These are phyloP conservation scores for Russula sp. DNA, from an alignment of 768 basidiomycete genomes.

Conservation along the genomic window DNA sequence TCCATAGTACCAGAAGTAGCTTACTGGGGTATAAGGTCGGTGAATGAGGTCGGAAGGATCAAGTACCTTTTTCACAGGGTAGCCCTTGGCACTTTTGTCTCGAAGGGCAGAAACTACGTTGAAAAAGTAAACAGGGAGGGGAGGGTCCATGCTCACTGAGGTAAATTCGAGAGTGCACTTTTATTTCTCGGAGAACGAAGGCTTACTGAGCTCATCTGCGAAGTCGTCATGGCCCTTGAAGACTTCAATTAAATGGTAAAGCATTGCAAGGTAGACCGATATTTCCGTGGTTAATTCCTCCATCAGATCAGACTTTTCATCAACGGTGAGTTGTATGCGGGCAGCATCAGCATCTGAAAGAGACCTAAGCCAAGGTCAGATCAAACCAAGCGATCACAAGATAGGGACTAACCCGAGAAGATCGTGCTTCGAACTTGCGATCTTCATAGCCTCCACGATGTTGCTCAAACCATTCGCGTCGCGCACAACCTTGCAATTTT, in stretches of 20 bases:
- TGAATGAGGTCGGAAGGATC: conserved; percentile 7
- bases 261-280: conserved; percentile 88
- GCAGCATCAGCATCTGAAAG: conserved; percentile 69
- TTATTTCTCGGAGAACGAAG: conserved; percentile 3
- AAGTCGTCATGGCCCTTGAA: conserved; percentile 93
- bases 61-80: conserved; percentile 91
- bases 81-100: conserved; percentile 91
- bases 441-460: conserved; percentile 85
- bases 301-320: conserved; percentile 70
- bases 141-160: conserved; percentile 91
- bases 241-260: conserved; percentile 92
- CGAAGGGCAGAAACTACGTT: conserved; percentile 83
- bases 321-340: conserved; percentile 61
- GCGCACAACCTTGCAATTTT: conserved; percentile 85
- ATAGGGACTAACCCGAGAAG: conserved; percentile 52
- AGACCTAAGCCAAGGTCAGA: conserved; percentile 40
- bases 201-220: conserved; percentile 92
- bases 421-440: conserved; percentile 84
- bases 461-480: conserved; percentile 75
- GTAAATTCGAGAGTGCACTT: conserved; percentile 13
- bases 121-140: conserved; percentile 88
- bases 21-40: conserved; percentile 31
- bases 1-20: conserved; percentile 94
- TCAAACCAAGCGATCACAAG: not conserved
- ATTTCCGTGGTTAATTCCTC: conserved; percentile 92